phyloP scores from a whole-genome alignment of 2,329 filamentous ascomycete species.

The Monilinia laxa region DNA sequence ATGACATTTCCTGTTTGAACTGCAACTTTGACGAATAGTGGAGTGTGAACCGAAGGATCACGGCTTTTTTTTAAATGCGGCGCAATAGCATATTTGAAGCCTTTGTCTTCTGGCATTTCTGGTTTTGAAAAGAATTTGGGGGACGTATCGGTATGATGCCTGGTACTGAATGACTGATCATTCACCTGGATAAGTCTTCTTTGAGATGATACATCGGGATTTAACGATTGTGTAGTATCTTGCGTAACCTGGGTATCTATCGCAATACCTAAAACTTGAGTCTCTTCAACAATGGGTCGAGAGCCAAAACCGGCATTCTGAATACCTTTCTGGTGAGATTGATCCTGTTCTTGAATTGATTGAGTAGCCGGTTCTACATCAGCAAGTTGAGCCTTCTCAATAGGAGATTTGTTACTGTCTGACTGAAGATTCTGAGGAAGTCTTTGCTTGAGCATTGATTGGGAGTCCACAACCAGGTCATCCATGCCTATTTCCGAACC shows the following conservation, averaged over 20 bases:
- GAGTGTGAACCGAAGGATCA: neutral
- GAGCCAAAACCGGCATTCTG: constrained; percentile 13
- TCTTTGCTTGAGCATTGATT: neutral
- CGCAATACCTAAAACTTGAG: constrained; percentile 32
- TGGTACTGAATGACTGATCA: neutral
- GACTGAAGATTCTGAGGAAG: constrained; percentile 10
- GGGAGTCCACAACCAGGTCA: neutral
- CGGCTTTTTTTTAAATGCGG: neutral
- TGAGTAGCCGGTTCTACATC: constrained; percentile 18
- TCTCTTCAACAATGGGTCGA: constrained; percentile 28
- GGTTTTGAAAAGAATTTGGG: neutral
- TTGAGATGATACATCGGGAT: neutral
- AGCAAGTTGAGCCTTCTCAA: constrained; percentile 3
- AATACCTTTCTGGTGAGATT: neutral
- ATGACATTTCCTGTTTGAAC: neutral
- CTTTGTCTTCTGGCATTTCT: neutral
- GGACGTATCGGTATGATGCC: neutral
- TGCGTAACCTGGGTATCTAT: constrained; percentile 25
- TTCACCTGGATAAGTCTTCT: neutral
- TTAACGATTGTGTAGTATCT: neutral
- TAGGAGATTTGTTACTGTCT: neutral
- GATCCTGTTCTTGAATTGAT: neutral
- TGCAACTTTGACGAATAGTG: neutral
- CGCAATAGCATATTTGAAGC: neutral
- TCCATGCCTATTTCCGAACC: neutral